Evolutionary conservation across 148 eudicot genomes (phyloP), one percentile per base, ranked within the genome.

Genomic region (Gaultheria prostrata): DNA sequence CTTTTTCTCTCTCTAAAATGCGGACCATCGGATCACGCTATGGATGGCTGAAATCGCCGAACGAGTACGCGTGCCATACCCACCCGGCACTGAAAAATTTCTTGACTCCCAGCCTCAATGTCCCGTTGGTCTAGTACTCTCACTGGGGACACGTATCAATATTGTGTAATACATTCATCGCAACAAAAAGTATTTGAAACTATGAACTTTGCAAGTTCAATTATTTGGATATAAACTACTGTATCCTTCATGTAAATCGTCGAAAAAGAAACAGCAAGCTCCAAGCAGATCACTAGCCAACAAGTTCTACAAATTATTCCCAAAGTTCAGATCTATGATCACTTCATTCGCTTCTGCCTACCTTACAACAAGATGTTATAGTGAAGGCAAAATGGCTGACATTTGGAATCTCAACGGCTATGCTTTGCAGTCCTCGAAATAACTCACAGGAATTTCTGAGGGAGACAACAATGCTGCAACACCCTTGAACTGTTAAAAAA

Each of bases 391-490:
- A 39, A 39, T 20, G 70, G 51, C 33, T 80, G 72, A 26, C 50
- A 32, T 79, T 26, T 12, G 17, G 35, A 26, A 30, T 30, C 39
- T 83, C 78, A 49, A 13, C 14, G 50, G 54, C 56, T 72, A 85
- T 20, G 53, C 82, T 46, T 82, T 28, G 24, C 56, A n/a, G 65
- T 30, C 85, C 76, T 80, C 80, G 21, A 88, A 90, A 48, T 85
- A 86, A 54, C 35, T 53, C 26, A 30, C 56, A 79, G 90, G 89
- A 80, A 90, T 63, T 72, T 85, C 90, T 24, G 72, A 57, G 71
- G 83, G 90, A 45, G 87, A 82, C 30, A 12, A 14, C 80, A 90
- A 76, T 51, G 85, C 69, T 18, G 92, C 88, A 33, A 90, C 92
- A 75, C 84, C 11, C 86, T 85, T 86, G 81, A 86, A 88, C 92